Evolutionary conservation across 768 basidiomycete genomes (phyloP).

Genomic region (Tricholoma matsutake): DNA sequence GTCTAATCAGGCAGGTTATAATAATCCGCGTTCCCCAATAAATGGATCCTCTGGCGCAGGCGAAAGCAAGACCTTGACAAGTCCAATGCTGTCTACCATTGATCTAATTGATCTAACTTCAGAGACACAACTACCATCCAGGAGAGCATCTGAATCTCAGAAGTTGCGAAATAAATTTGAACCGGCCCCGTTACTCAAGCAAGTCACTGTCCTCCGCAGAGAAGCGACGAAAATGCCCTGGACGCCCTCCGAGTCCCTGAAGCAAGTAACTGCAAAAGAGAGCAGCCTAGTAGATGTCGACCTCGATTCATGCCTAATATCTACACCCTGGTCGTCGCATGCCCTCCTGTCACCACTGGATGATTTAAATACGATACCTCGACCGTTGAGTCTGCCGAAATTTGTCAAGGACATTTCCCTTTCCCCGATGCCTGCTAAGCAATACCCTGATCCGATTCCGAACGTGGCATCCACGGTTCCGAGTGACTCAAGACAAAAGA

Average conservation of each 20-base stretch:
- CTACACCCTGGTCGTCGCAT: too few species aligned
- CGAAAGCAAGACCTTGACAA: neutral
- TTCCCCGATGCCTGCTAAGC: neutral
- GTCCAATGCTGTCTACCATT: neutral
- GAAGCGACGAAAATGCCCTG: too few species aligned
- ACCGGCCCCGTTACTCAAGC: neutral
- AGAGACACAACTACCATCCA: neutral
- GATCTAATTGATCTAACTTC: neutral
- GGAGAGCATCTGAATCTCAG: neutral
- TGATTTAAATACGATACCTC: neutral
- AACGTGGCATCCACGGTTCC: neutral
- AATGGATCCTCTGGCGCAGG: too few species aligned
- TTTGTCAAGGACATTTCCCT: neutral
- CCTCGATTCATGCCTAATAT: neutral
- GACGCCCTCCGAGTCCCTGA: too few species aligned
- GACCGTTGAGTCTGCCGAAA: neutral
- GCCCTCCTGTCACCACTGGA: neutral
- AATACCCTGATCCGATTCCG: neutral
- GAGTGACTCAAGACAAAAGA: too few species aligned
- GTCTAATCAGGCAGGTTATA: too few species aligned
- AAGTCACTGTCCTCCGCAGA: neutral
- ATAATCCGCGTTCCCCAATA: too few species aligned
- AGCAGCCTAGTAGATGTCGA: too few species aligned
- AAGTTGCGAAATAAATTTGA: neutral
- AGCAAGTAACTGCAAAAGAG: too few species aligned